Percentiles rank a stretch among this genome's conserved stretches.
Evolutionary conservation across 306 rosid genomes (phyloP).

Genomic region (Acacia melanoxylon): DNA sequence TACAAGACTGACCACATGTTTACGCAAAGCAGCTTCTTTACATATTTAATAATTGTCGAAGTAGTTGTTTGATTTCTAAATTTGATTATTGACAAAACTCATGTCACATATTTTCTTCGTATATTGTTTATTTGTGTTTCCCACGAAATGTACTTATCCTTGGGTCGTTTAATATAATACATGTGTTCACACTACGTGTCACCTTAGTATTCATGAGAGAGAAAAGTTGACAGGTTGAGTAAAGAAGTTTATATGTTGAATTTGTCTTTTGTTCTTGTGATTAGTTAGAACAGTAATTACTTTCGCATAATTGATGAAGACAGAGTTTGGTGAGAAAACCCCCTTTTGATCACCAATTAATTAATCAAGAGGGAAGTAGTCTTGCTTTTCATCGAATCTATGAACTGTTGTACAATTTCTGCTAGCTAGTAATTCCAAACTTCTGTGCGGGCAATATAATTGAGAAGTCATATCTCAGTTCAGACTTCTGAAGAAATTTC

Average conservation of each 20-base stretch:
- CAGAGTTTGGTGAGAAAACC: neutral
- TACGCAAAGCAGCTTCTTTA: constrained; percentile 25
- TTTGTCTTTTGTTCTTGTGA: constrained; percentile 43
- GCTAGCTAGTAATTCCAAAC: neutral
- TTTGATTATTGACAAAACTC: no score
- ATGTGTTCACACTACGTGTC: neutral
- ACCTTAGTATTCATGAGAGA: neutral
- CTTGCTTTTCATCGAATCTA: constrained; percentile 13
- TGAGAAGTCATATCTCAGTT: neutral
- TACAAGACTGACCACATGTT: constrained; percentile 15
- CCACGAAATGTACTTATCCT: neutral
- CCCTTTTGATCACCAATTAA: neutral
- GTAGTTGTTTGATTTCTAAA: no score
- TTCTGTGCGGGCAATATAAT: neutral
- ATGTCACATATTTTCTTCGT: no score
- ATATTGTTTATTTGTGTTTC: neutral
- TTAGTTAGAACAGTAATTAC: constrained; percentile 37
- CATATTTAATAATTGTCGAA: constrained; percentile 6
- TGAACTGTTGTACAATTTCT: constrained; percentile 12
- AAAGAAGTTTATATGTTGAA: constrained; percentile 20
- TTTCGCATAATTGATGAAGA: neutral
- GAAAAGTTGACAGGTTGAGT: constrained; percentile 25
- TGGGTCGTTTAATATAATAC: constrained; percentile 27
- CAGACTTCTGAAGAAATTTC: neutral
- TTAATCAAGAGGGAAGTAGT: neutral